Conservation (phyloP, 2,329 filamentous ascomycete genomes). For the Sordariomycetes sp. region DNA sequence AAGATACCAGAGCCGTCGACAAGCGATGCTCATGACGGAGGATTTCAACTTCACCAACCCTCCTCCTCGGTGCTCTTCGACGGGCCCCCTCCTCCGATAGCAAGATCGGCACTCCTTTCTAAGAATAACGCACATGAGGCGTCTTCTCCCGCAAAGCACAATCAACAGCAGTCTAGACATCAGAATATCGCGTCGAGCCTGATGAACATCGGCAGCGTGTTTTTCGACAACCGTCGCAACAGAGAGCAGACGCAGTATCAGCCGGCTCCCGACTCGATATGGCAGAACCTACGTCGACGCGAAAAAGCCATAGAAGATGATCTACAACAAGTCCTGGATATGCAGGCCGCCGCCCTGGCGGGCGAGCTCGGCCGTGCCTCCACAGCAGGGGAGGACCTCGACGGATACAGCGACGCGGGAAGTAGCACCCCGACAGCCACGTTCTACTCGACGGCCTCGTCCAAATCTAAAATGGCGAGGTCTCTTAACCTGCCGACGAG, state of each 20-base stretch:
- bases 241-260: slow-evolving; percentile 10
- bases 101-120: slow-evolving; percentile 20
- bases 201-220: slow-evolving; percentile 15
- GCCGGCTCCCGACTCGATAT: slow-evolving; percentile 26
- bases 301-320: slow-evolving; percentile 31
- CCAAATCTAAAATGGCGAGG: slow-evolving; percentile 23
- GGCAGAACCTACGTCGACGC: slow-evolving; percentile 30
- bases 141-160: slow-evolving; percentile 7
- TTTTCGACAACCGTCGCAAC: slow-evolving; percentile 19
- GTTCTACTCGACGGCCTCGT: slow-evolving; percentile 23
- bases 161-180: background rate
- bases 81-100: slow-evolving; percentile 38
- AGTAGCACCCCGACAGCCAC: slow-evolving; percentile 26
- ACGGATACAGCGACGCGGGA: slow-evolving; percentile 21
- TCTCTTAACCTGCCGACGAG: slow-evolving; percentile 26
- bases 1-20: slow-evolving; percentile 2
- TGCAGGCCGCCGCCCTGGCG: slow-evolving; percentile 25
- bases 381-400: slow-evolving; percentile 10
- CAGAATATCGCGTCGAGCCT: slow-evolving; percentile 7
- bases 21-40: slow-evolving; percentile 3
- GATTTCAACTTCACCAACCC: slow-evolving; percentile 4
- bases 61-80: slow-evolving; percentile 20
- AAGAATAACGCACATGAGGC: slow-evolving; percentile 10
- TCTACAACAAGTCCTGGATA: slow-evolving; percentile 32
- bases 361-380: background rate